These are phyloP conservation scores for Chalaropsis ovoidea DNA, from an alignment of 2,329 filamentous ascomycete genomes.

Conservation along the genomic window DNA sequence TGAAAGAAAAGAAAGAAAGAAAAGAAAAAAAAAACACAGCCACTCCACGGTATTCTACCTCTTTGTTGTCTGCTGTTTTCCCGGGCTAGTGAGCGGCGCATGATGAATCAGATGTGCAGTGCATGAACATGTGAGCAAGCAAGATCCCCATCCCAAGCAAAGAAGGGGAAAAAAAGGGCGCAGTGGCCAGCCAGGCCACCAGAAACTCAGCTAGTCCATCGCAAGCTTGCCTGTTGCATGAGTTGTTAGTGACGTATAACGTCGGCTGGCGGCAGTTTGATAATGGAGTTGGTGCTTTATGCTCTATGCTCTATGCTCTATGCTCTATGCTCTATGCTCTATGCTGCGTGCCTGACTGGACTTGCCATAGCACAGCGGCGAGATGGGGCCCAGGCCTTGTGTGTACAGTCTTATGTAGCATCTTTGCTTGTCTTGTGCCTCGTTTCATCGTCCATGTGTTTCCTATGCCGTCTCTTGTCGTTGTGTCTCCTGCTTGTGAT, in stretches of 20 bases:
- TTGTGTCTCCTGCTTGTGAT: background rate
- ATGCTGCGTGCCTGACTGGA: too few relatives aligned
- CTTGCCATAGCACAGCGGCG: background rate
- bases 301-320: background rate
- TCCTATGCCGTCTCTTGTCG: background rate
- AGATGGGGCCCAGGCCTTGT: background rate
- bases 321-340: too few relatives aligned
- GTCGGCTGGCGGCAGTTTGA: background rate
- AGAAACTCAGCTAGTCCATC: too few relatives aligned
- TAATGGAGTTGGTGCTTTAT: background rate
- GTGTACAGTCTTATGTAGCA: background rate
- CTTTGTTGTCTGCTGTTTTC: background rate
- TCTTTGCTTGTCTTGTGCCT: background rate
- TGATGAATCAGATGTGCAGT: background rate
- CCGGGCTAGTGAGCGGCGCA: background rate
- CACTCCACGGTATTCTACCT: background rate
- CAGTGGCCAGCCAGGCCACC: background rate
- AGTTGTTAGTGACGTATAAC: background rate
- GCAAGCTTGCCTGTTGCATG: background rate
- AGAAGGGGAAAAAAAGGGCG: background rate
- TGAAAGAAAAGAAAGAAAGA: background rate
- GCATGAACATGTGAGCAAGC: background rate
- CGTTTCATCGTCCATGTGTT: conserved; percentile 4
- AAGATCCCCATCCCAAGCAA: background rate
- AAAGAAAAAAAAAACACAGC: background rate